A percentile compares a stretch with the other conserved stretches of the same genome.
Evolutionary conservation across 306 rosid species (phyloP).

Genomic region (Medicago lupulina): DNA sequence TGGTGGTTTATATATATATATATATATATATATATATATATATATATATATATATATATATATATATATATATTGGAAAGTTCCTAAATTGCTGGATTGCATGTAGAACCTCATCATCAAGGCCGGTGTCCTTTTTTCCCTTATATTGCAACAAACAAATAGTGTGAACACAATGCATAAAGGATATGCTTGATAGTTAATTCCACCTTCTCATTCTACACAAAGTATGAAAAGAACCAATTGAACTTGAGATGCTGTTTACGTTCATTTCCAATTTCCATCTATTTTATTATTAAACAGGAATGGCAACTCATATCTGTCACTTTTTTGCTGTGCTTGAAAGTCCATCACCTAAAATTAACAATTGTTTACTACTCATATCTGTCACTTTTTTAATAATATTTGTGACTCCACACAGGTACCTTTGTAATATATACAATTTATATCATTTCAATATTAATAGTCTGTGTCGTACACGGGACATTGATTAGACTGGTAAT

Average conservation of each 20-base stretch:
- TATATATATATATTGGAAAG: background rate
- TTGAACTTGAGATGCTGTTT: conserved; percentile 30
- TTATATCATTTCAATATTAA: background rate
- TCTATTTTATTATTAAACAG: background rate
- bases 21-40: too few species aligned
- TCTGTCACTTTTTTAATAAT: background rate
- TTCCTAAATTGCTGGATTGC: background rate
- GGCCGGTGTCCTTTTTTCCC: background rate
- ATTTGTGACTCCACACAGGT: background rate
- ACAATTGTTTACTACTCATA: background rate
- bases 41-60: too few species aligned
- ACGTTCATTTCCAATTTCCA: conserved; percentile 17
- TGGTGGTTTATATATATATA: too few species aligned
- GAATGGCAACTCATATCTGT: background rate
- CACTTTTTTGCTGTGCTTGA: too few species aligned
- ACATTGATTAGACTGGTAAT: background rate
- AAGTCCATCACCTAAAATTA: background rate
- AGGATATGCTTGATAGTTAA: conserved; percentile 35
- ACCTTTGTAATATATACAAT: background rate
- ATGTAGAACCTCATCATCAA: background rate
- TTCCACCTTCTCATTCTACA: conserved; percentile 18
- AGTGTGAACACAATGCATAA: conserved; percentile 46
- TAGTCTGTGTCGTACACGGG: background rate
- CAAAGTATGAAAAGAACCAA: conserved; percentile 42
- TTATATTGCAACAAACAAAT: background rate